Evolutionary conservation across 1,139 yeast species (phyloP).

Genomic region (Scheffersomyces parashehatae): DNA sequence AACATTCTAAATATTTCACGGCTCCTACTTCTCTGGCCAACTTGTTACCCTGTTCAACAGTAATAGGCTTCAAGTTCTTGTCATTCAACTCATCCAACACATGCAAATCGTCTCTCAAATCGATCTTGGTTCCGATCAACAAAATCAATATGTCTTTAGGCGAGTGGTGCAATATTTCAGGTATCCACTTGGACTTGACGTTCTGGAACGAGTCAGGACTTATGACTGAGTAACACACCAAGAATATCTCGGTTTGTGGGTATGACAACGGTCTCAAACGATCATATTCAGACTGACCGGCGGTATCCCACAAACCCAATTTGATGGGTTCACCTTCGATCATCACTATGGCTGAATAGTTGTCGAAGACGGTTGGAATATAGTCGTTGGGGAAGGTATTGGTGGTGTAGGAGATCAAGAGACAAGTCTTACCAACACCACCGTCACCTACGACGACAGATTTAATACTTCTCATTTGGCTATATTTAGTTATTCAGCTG

Average conservation of each 20-base stretch:
- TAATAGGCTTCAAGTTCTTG: conserved; percentile 61
- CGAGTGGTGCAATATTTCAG: conserved; percentile 85
- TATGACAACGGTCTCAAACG: conserved; percentile 87
- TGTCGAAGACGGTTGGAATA: conserved; percentile 70
- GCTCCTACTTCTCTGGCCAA: conserved; percentile 76
- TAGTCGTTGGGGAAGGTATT: conserved; percentile 87
- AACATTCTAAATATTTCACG: conserved; percentile 79
- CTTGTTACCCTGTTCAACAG: conserved; percentile 61
- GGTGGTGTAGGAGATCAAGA: conserved; percentile 86
- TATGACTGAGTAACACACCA: conserved; percentile 84
- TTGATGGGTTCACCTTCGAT: conserved; percentile 80
- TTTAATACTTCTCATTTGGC: conserved; percentile 79
- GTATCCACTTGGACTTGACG: conserved; percentile 77
- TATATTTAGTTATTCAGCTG: not conserved
- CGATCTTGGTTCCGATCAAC: conserved; percentile 84
- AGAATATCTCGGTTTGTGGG: conserved; percentile 88
- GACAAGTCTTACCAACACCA: conserved; percentile 94
- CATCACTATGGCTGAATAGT: conserved; percentile 71
- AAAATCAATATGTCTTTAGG: conserved; percentile 73
- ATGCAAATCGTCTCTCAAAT: conserved; percentile 79
- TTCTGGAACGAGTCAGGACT: conserved; percentile 81
- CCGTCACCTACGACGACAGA: conserved; percentile 97
- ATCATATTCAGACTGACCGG: conserved; percentile 94
- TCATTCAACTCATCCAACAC: conserved; percentile 70
- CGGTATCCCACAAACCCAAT: conserved; percentile 95